Conservation (phyloP, 805 yeast genomes). For the Candida berthetii region DNA sequence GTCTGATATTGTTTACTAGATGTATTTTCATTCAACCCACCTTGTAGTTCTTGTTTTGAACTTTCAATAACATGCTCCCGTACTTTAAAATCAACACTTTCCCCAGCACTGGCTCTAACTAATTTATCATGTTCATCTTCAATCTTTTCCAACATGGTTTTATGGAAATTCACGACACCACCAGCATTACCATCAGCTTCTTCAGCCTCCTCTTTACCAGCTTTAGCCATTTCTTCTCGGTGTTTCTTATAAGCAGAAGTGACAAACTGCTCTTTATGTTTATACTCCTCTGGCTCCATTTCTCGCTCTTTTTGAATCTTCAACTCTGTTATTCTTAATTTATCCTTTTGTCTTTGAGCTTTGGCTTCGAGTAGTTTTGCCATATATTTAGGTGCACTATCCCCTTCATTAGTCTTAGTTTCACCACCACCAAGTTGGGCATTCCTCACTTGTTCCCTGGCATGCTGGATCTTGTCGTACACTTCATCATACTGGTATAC, state of each 20-base stretch:
- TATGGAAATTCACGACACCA: background rate
- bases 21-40: no score
- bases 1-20: no score
- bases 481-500: slow-evolving; percentile 40
- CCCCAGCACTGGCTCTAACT: background rate
- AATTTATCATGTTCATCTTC: background rate
- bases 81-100: background rate
- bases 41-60: no score
- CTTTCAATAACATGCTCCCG: background rate
- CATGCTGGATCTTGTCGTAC: slow-evolving; percentile 33
- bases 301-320: slow-evolving; percentile 30
- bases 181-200: slow-evolving; percentile 2
- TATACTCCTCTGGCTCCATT: slow-evolving; percentile 30
- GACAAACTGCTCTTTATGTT: slow-evolving; percentile 39
- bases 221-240: slow-evolving; percentile 23
- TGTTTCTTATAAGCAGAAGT: slow-evolving; percentile 39
- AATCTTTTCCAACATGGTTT: background rate
- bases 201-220: slow-evolving; percentile 4
- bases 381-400: slow-evolving; percentile 28
- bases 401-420: no score
- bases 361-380: slow-evolving; percentile 37
- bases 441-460: slow-evolving; percentile 7
- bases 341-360: slow-evolving; percentile 38
- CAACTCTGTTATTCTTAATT: slow-evolving; percentile 29
- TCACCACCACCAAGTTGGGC: background rate